Conservation (phyloP, 768 basidiomycete genomes). For the Lactarius pseudohatsudake region DNA sequence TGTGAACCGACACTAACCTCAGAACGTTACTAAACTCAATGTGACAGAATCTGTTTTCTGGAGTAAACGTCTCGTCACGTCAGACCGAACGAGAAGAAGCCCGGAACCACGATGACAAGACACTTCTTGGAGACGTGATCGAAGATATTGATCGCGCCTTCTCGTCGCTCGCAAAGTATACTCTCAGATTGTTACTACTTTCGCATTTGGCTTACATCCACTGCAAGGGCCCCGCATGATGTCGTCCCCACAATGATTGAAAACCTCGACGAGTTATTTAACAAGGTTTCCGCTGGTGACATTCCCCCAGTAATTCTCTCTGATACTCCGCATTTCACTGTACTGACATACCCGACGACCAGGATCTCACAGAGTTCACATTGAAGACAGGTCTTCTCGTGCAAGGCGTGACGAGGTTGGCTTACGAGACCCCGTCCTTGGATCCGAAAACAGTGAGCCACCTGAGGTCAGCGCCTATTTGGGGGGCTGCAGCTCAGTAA, state of each 20-base stretch:
- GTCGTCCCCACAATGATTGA: slow-evolving; percentile 2
- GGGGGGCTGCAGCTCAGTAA: slow-evolving; percentile 21
- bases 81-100: slow-evolving; percentile 12
- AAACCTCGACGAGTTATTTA: slow-evolving; percentile 4
- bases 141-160: slow-evolving; percentile 9
- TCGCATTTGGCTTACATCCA: neutral
- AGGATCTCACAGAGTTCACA: neutral
- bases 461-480: slow-evolving; percentile 19
- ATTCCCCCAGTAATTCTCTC: slow-evolving; percentile 2
- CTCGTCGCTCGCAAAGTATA: slow-evolving; percentile 2
- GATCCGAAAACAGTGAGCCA: slow-evolving; percentile 6
- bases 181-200: neutral
- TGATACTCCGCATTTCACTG: neutral
- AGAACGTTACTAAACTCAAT: neutral
- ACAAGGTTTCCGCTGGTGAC: slow-evolving; percentile 9
- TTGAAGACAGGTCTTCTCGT: slow-evolving; percentile 21
- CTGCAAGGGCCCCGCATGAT: slow-evolving; percentile 4
- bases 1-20: neutral
- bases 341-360: slow-evolving; percentile 1
- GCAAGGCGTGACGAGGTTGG: slow-evolving; percentile 18
- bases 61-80: slow-evolving; percentile 3
- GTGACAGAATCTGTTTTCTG: slow-evolving; percentile 12
- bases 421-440: neutral
- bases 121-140: slow-evolving; percentile 16
- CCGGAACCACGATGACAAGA: slow-evolving; percentile 6